Evolutionary conservation across 1,284 basidiomycete species (phyloP).

Genomic region (Apiotrichum gracile): DNA sequence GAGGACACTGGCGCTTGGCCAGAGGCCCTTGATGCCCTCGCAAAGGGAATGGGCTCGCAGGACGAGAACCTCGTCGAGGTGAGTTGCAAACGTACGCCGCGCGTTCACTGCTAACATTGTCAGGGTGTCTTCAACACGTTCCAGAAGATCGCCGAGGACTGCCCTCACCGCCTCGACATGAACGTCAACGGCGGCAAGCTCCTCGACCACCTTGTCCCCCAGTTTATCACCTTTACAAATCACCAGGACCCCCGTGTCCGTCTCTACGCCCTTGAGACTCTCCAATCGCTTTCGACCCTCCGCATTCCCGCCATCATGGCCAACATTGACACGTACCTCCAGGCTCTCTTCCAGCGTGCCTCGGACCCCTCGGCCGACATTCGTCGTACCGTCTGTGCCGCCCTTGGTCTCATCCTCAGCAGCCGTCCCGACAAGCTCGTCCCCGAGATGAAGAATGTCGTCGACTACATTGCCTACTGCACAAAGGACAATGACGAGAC

Average conservation of each 20-base stretch:
- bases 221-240: constrained; percentile 80
- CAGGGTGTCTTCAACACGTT: constrained; percentile 92
- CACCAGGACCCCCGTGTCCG: constrained; percentile 70
- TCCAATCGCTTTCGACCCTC: constrained; percentile 87
- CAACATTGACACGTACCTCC: constrained; percentile 89
- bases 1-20: constrained; percentile 87
- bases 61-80: constrained; percentile 78
- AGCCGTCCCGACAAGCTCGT: constrained; percentile 92
- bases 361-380: constrained; percentile 89
- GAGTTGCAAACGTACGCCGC: constrained; percentile 47
- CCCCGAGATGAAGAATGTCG: constrained; percentile 91
- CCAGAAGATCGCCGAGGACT: constrained; percentile 95
- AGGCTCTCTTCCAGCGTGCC: constrained; percentile 87
- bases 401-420: constrained; percentile 86
- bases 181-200: constrained; percentile 76
- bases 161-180: constrained; percentile 89
- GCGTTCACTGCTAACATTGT: neutral
- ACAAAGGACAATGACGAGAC: constrained; percentile 94
- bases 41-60: constrained; percentile 66
- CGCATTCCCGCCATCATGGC: constrained; percentile 74
- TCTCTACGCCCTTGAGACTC: constrained; percentile 84
- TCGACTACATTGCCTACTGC: constrained; percentile 98
- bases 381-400: constrained; percentile 91
- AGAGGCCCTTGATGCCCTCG: constrained; percentile 76
- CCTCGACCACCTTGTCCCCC: constrained; percentile 89